Percentiles rank a stretch among this genome's conserved stretches.
phyloP scores from a whole-genome alignment of 441 rosid genomes.

The Metrosideros polymorpha region DNA sequence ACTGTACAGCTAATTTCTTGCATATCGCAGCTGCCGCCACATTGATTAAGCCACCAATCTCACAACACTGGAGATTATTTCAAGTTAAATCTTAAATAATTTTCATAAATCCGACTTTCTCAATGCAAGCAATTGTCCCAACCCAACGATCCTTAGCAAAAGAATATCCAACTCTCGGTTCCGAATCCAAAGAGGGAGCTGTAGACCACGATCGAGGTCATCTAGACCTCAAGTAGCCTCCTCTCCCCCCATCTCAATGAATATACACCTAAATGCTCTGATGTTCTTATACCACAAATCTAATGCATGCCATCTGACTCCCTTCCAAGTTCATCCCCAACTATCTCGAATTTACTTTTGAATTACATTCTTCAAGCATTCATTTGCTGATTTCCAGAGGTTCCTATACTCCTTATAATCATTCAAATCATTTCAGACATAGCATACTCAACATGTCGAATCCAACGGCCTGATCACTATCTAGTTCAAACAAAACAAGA shows the following conservation, averaged over 20 bases:
- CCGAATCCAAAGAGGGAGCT: background rate
- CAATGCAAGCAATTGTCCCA: background rate
- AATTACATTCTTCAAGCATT: background rate
- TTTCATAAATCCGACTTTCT: background rate
- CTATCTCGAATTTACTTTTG: background rate
- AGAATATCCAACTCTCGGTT: background rate
- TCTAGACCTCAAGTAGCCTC: background rate
- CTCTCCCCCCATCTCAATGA: background rate
- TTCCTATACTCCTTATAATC: background rate
- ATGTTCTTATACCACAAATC: background rate
- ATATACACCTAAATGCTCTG: background rate
- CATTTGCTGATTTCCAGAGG: background rate
- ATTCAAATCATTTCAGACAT: background rate
- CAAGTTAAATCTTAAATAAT: background rate
- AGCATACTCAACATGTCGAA: background rate
- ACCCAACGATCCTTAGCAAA: background rate
- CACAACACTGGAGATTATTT: background rate
- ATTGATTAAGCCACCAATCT: background rate
- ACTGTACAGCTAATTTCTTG: background rate
- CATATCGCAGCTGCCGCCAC: background rate
- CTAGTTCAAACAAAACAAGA: background rate
- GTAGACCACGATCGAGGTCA: background rate
- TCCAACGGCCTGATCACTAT: background rate
- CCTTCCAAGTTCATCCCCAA: background rate
- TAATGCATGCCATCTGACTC: background rate